These are phyloP conservation scores for Chlamydomonas eustigma DNA, from an alignment of 139 green algal genomes.

Conservation along the genomic window DNA sequence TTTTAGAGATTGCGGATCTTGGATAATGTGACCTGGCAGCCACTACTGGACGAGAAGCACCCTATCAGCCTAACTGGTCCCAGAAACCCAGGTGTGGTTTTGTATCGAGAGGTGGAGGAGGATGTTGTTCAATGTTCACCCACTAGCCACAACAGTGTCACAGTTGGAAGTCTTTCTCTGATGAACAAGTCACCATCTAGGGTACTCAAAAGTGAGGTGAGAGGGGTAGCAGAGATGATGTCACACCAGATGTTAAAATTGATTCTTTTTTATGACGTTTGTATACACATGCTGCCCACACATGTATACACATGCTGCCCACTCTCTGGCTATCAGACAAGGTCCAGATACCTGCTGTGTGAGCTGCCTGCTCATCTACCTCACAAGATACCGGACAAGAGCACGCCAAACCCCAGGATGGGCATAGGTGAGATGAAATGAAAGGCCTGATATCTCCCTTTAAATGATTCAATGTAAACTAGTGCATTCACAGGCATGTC, in stretches of 20 bases:
- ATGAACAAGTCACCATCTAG: neutral
- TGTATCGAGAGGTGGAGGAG: slow-evolving; percentile 56
- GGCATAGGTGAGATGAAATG: neutral
- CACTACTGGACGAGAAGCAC: slow-evolving; percentile 59
- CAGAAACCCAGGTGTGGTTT: slow-evolving; percentile 34
- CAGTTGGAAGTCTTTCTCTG: neutral
- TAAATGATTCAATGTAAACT: too few relatives aligned
- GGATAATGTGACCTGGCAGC: slow-evolving; percentile 69
- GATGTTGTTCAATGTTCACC: too few relatives aligned
- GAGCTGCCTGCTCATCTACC: neutral
- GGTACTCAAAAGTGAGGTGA: neutral
- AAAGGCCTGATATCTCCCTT: too few relatives aligned
- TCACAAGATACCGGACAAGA: neutral
- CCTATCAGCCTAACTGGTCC: slow-evolving; percentile 28
- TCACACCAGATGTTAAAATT: neutral
- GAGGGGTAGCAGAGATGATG: neutral
- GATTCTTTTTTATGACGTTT: neutral
- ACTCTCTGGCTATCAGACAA: neutral
- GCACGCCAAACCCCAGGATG: neutral
- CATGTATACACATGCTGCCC: neutral
- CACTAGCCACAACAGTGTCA: too few relatives aligned
- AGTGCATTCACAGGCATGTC: too few relatives aligned
- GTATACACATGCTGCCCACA: neutral
- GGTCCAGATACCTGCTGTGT: neutral
- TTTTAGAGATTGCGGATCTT: slow-evolving; percentile 42